Evolutionary conservation across 176 grass and related monocot genomes (phyloP), one percentile per base, ranked within the genome.

Genomic region (Carex littledalei): DNA sequence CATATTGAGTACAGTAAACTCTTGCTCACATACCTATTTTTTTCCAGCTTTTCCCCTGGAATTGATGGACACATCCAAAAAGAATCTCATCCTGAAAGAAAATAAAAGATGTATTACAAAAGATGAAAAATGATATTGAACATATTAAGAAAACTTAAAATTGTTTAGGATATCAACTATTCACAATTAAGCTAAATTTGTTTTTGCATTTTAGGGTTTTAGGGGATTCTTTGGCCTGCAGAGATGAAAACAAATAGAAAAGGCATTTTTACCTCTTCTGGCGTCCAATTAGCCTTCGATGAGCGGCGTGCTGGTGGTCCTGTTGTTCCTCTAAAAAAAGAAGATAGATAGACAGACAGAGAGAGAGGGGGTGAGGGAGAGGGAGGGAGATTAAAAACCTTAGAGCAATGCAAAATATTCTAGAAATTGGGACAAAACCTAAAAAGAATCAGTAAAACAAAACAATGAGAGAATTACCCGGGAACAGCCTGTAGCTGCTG

Each of bases 1-100:
- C 12, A 76, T 76, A 50, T 14, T 76, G 47, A 41, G 32, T 69
- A 69, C 20, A 75, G 45, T 3, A 78, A 50, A 34, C 22, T 56
- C 21, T 32, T 55, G 6, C 6, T 54, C 29, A 54, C 12, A 24
- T 98, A 98, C 95, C 92, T 86, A 98, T 98, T 60, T 94, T 98
- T 85, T 98, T 98, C 95, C 95, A 98, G 34, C 95, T 94, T 86
- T 90, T 95, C 11, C 95, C 95, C 63, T 94, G 89, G 80, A 91
- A 92, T 55, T 86, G 85, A 71, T 98, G 91, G 84, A 98, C 95
- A 6, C 91, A 91, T 63, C 78, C 84, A 87, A 74, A 84, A 74
- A 98, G 86, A 89, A 95, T 88, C 64, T 85, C 84, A 84, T 98
- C 95, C 95, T 98, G 82, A 80, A 92, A 83, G 81, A 61, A 18